Conservation (phyloP, 192 early-diverging fungal species). For the Phlyctochytrium arcticum region DNA sequence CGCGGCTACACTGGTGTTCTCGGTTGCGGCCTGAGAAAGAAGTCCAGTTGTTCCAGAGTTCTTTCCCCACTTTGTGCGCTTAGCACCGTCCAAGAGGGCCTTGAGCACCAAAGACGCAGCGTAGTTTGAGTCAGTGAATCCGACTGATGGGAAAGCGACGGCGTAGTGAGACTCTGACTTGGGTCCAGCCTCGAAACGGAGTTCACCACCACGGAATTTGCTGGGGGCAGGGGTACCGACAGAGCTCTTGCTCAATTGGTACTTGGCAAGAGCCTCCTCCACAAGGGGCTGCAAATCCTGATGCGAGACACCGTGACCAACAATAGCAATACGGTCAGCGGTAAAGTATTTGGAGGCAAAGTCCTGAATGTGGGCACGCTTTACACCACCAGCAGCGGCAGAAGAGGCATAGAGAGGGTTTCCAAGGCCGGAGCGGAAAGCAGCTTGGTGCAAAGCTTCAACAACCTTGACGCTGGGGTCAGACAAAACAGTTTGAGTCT, state of each 20-base stretch:
- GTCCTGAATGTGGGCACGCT: slow-evolving; percentile 63
- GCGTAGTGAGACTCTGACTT: slow-evolving; percentile 61
- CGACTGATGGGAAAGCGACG: slow-evolving; percentile 76
- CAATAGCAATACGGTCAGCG: slow-evolving; percentile 72
- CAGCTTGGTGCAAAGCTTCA: slow-evolving; percentile 81
- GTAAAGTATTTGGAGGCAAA: slow-evolving; percentile 72
- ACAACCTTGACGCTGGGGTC: slow-evolving; percentile 63
- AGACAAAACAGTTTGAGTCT: slow-evolving; percentile 61
- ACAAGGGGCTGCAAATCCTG: slow-evolving; percentile 65
- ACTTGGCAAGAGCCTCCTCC: slow-evolving; percentile 45
- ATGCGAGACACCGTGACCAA: slow-evolving; percentile 79
- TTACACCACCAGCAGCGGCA: slow-evolving; percentile 54
- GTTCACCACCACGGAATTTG: slow-evolving; percentile 79
- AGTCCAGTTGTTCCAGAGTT: slow-evolving; percentile 37
- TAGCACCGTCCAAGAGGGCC: slow-evolving; percentile 41
- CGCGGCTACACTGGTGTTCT: slow-evolving; percentile 48
- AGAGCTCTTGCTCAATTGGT: slow-evolving; percentile 30
- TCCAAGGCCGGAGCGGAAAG: slow-evolving; percentile 92
- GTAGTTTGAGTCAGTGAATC: slow-evolving; percentile 54
- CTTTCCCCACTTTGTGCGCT: slow-evolving; percentile 44
- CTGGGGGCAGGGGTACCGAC: slow-evolving; percentile 28
- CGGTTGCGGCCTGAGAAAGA: slow-evolving; percentile 62
- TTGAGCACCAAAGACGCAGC: slow-evolving; percentile 56
- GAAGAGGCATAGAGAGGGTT: slow-evolving; percentile 84
- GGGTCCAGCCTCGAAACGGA: slow-evolving; percentile 64